These are phyloP conservation scores for Trichoderma gamsii DNA, from an alignment of 495 filamentous ascomycete species.

Conservation along the genomic window DNA sequence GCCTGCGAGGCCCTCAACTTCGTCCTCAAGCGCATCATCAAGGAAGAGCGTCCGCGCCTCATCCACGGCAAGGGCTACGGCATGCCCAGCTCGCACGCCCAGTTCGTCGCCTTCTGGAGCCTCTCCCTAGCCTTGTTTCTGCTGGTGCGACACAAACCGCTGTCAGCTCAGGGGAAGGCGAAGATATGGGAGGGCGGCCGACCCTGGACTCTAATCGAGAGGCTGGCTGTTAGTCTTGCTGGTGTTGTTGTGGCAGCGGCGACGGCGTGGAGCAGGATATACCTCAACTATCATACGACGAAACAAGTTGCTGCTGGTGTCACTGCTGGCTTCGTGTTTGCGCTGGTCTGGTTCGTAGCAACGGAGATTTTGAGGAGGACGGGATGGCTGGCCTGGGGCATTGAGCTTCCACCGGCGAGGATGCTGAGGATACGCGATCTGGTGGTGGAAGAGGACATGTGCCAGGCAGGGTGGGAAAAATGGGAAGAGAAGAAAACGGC, in stretches of 20 bases:
- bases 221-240: conserved; percentile 49
- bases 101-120: conserved; percentile 88
- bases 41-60: conserved; percentile 77
- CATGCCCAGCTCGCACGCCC: conserved; percentile 97
- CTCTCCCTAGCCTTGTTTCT: conserved; percentile 77
- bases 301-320: conserved; percentile 79
- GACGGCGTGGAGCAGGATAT: conserved; percentile 77
- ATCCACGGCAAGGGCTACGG: conserved; percentile 90
- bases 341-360: conserved; percentile 69
- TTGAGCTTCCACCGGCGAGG: conserved; percentile 61
- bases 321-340: conserved; percentile 63
- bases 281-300: conserved; percentile 88
- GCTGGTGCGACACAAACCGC: conserved; percentile 65
- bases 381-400: conserved; percentile 58
- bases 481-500: conserved; percentile 56
- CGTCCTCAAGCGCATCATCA: conserved; percentile 79
- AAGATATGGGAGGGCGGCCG: background rate
- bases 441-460: conserved; percentile 82
- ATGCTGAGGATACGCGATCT: conserved; percentile 72
- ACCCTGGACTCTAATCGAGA: conserved; percentile 48
- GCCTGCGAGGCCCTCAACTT: conserved; percentile 93
- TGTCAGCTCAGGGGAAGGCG: background rate
- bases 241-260: conserved; percentile 55
- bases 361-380: conserved; percentile 57
- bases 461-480: conserved; percentile 87